phyloP scores from a whole-genome alignment of 2,329 filamentous ascomycete genomes.

The Arthrobotrys sphaeroides region DNA sequence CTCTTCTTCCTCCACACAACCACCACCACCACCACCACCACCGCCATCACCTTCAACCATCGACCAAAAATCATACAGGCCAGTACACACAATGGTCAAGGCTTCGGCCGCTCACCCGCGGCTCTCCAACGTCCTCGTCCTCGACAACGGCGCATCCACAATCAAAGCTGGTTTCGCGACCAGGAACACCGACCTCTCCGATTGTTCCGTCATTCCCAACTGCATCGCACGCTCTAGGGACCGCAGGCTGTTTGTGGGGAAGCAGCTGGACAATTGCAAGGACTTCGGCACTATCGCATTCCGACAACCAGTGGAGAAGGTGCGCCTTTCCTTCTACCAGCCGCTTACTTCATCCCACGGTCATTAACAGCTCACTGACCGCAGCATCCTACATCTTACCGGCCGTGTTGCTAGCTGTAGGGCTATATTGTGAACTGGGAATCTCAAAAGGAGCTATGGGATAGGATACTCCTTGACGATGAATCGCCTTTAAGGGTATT shows the following conservation, averaged over 20 bases:
- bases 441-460: constrained; percentile 93
- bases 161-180: constrained; percentile 86
- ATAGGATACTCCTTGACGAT: constrained; percentile 80
- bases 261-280: constrained; percentile 78
- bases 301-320: constrained; percentile 85
- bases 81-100: constrained; percentile 34
- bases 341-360: background rate
- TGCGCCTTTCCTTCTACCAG: constrained; percentile 1
- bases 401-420: constrained; percentile 48
- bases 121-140: constrained; percentile 74
- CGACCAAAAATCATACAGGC: background rate
- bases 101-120: constrained; percentile 35
- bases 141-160: constrained; percentile 92
- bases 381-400: constrained; percentile 3
- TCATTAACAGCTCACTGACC: constrained; percentile 29
- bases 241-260: constrained; percentile 79
- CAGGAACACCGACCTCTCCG: constrained; percentile 61
- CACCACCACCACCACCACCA: background rate
- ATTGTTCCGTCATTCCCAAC: constrained; percentile 83
- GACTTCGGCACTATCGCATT: constrained; percentile 92
- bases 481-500: constrained; percentile 68
- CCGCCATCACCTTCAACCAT: background rate
- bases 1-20: background rate
- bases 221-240: constrained; percentile 85
- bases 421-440: constrained; percentile 98